Evolutionary conservation across 768 basidiomycete genomes (phyloP).

Genomic region (Leccinum disarticulatum): DNA sequence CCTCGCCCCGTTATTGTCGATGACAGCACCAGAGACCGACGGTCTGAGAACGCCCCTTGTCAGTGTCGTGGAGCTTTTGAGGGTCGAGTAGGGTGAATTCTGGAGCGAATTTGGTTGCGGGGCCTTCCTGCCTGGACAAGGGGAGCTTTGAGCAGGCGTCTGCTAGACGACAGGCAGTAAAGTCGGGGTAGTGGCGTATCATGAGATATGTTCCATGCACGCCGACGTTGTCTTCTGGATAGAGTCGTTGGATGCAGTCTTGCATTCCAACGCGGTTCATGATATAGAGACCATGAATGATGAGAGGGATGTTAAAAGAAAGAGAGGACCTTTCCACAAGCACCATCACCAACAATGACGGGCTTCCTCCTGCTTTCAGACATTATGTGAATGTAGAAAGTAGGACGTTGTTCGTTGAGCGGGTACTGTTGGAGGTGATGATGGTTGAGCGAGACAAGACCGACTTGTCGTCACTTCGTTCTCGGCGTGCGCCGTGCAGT

Average conservation of each 20-base stretch:
- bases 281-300: conserved; percentile 69
- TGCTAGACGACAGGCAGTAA: conserved; percentile 49
- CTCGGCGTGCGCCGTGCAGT: too few species aligned
- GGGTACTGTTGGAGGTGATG: conserved; percentile 37
- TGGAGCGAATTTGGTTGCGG: conserved; percentile 48
- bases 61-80: conserved; percentile 42
- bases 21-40: conserved; percentile 71
- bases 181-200: conserved; percentile 72
- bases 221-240: conserved; percentile 75
- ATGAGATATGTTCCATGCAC: conserved; percentile 64
- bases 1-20: too few species aligned
- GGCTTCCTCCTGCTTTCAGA: conserved; percentile 98
- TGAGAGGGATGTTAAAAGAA: not conserved
- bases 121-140: conserved; percentile 28
- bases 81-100: conserved; percentile 45
- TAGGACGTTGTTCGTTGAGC: conserved; percentile 31
- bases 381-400: conserved; percentile 55
- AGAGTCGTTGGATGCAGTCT: conserved; percentile 71
- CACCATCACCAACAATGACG: conserved; percentile 98
- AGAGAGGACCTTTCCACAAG: conserved; percentile 84
- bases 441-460: conserved; percentile 39
- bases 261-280: conserved; percentile 74
- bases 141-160: conserved; percentile 30
- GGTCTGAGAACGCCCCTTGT: conserved; percentile 57
- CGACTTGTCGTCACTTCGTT: too few species aligned